Evolutionary conservation across 169 alveolate species (phyloP), one percentile per base, ranked within the genome.

Genomic region (Plasmodium ovale): DNA sequence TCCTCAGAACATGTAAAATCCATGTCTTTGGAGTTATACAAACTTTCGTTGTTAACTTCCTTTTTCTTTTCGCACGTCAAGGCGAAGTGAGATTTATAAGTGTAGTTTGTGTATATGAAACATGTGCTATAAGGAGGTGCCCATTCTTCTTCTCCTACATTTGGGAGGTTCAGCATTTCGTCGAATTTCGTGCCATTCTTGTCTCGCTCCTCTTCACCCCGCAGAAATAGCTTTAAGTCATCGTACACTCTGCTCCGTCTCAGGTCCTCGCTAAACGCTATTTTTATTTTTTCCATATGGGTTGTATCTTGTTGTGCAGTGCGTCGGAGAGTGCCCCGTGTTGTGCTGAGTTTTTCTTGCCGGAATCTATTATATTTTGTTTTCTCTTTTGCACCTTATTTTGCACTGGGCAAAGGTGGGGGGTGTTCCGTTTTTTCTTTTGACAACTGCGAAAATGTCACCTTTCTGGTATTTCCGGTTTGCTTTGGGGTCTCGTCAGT

Each of bases 11-110:
- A 7, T 29, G 27, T 39, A 4, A 25, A 21, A 49, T 58, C 68
- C 27, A 10, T 60, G 27, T 49, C 56, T 68, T 72, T n/a, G 12
- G 23, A 21, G 23, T 23, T 3, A 21, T 10, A 19, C n/a, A 3
- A 31, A 12, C 9, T 56, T 12, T 54, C 42, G 21, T 21, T 16
- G 1, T 2, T 21, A 23, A 21, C 19, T 37, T 44, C 27, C 7
- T 64, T 47, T 60, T 25, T 56, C 37, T 72, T 67, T 51, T 85
- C 87, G 16, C 37, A 29, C 14, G 39, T 69, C 9, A 54, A 58
- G 10, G 37, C 47, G 16, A 85, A 85, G 58, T 85, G 91, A 16
- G 91, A 62, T 56, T 85, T 85, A 67, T 85, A 85, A 2, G 54
- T 3, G 29, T 35, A 85, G 29, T 67, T 69, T 35, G 91, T 85